Conservation (phyloP, 352 stramenopile genomes). For the Globisporangium recalcitrans region DNA sequence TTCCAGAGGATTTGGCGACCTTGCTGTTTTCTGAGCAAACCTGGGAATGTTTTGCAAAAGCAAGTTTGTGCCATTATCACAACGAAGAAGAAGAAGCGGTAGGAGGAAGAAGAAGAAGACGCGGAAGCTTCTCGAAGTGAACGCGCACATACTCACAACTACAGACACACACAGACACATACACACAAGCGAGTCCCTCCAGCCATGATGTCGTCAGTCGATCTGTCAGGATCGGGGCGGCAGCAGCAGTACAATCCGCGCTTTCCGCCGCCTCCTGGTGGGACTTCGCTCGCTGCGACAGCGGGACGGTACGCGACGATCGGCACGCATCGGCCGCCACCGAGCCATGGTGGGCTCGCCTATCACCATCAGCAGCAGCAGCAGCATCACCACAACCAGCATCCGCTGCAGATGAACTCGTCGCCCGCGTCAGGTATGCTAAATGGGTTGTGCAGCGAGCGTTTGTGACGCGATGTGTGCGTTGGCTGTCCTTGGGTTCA, state of each 20-base stretch:
- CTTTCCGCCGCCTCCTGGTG: neutral
- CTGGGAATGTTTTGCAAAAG: neutral
- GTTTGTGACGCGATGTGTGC: neutral
- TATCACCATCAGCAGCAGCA: constrained; percentile 2
- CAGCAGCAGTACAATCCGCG: constrained; percentile 9
- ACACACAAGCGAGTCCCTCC: neutral
- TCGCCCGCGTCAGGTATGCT: constrained; percentile 12
- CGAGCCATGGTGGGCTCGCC: neutral
- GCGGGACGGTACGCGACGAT: constrained; percentile 11
- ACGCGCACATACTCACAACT: neutral
- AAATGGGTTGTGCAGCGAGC: neutral
- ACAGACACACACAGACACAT: neutral
- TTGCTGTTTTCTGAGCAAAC: neutral
- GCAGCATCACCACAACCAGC: constrained; percentile 4
- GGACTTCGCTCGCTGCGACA: neutral
- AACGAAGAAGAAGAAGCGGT: neutral
- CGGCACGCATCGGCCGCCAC: constrained; percentile 8
- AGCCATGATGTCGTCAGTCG: constrained; percentile 16
- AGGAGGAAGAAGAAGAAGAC: neutral
- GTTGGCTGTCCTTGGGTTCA: neutral
- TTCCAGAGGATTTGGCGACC: constrained; percentile 2
- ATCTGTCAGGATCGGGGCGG: constrained; percentile 2
- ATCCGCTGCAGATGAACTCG: constrained; percentile 7
- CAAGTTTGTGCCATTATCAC: constrained; percentile 4
- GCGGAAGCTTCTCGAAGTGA: constrained; percentile 7